Percentiles rank a stretch among this genome's conserved stretches.
These are phyloP conservation scores for Arthrobotrys musiformis DNA, from an alignment of 2,329 filamentous ascomycete species.

Conservation along the genomic window DNA sequence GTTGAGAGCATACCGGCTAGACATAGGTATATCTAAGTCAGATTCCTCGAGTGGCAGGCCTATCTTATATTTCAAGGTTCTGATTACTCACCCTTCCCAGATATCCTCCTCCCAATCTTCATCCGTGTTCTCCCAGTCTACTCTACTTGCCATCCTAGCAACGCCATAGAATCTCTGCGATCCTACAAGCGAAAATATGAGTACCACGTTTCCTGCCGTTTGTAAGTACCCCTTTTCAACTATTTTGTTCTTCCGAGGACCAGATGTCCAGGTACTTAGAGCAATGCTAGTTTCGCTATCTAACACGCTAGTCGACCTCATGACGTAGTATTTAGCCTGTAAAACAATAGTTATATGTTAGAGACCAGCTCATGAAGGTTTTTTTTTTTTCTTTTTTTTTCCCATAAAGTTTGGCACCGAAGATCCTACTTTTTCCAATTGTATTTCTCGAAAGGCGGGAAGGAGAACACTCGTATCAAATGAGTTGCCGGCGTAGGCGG, in stretches of 20 bases:
- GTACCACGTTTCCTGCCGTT: background rate
- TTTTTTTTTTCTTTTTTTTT: too few relatives aligned
- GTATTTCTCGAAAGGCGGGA: background rate
- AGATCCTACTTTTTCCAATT: constrained; percentile 2
- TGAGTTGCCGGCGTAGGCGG: background rate
- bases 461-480: constrained; percentile 1
- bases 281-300: constrained; percentile 9
- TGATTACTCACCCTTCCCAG: constrained; percentile 18
- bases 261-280: background rate
- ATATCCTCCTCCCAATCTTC: constrained; percentile 14
- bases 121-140: constrained; percentile 16
- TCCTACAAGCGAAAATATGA: constrained; percentile 6
- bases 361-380: background rate
- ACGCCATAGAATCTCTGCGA: constrained; percentile 19
- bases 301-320: background rate
- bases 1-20: constrained; percentile 2
- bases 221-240: constrained; percentile 4
- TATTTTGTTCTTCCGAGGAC: constrained; percentile 4
- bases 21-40: background rate
- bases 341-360: background rate
- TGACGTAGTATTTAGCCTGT: constrained; percentile 2
- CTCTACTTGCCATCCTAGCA: constrained; percentile 3
- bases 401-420: background rate
- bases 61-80: background rate
- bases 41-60: background rate